phyloP scores from a whole-genome alignment of 805 yeast genomes.

The Wickerhamiella qilinensis region DNA sequence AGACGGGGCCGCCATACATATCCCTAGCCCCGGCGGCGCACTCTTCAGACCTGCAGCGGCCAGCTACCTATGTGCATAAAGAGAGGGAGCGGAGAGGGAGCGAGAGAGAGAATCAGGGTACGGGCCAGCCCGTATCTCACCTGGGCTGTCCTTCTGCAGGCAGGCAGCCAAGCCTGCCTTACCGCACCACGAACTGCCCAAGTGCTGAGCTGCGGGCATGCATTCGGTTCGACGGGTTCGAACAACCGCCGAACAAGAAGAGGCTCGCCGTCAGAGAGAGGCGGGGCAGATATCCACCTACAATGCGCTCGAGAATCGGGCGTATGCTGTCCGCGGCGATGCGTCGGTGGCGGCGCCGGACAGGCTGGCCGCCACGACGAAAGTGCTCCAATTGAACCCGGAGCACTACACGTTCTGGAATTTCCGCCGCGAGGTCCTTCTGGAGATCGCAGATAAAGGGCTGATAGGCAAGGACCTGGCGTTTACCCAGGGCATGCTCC shows the following conservation, averaged over 20 bases:
- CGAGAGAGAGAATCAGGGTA: too few species aligned
- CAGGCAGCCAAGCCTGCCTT: too few species aligned
- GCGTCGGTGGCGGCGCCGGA: slow-evolving; percentile 21
- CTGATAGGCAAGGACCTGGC: slow-evolving; percentile 40
- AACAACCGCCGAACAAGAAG: slow-evolving; percentile 38
- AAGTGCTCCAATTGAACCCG: slow-evolving; percentile 51
- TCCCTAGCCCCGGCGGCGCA: too few species aligned
- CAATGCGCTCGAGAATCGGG: slow-evolving; percentile 27
- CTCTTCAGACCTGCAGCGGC: too few species aligned
- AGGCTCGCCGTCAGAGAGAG: slow-evolving; percentile 40
- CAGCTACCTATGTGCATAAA: too few species aligned
- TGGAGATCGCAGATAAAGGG: slow-evolving; percentile 16
- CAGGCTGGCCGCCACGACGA: slow-evolving; percentile 38
- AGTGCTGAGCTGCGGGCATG: slow-evolving; percentile 15
- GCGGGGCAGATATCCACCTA: slow-evolving; percentile 43
- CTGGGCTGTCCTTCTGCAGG: too few species aligned
- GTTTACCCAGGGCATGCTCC: slow-evolving; percentile 42
- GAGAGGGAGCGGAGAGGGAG: too few species aligned
- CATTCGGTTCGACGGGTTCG: slow-evolving; percentile 57
- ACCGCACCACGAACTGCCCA: neutral
- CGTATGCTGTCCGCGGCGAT: slow-evolving; percentile 19
- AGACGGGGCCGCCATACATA: too few species aligned
- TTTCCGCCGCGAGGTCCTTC: slow-evolving; percentile 57
- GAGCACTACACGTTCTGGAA: slow-evolving; percentile 89
- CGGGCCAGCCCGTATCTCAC: too few species aligned